Evolutionary conservation across 257 asterid species (phyloP).

Genomic region (Haberlea rhodopensis): DNA sequence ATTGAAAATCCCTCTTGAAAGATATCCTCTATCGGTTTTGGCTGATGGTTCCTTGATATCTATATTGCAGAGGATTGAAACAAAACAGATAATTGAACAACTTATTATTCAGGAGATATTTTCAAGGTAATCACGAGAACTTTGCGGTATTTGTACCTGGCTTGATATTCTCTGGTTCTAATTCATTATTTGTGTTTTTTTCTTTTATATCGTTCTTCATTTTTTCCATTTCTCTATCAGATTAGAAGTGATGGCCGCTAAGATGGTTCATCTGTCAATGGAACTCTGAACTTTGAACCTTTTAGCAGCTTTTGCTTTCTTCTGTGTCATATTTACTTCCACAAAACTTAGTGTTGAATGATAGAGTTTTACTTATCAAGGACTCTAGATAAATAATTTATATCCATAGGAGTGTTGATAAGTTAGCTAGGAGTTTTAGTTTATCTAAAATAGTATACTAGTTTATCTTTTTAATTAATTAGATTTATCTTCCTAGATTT

Average conservation of each 20-base stretch:
- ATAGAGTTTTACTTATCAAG: neutral
- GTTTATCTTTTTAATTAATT: too few species aligned
- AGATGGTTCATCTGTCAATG: constrained; percentile 1
- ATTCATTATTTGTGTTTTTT: neutral
- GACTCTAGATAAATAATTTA: too few species aligned
- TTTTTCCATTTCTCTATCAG: constrained; percentile 17
- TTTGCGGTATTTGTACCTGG: constrained; percentile 23
- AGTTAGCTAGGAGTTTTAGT: too few species aligned
- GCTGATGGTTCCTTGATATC: neutral
- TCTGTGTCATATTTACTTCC: constrained; percentile 2
- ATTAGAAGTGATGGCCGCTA: constrained; percentile 7
- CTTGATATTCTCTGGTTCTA: constrained; percentile 17
- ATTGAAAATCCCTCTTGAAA: neutral
- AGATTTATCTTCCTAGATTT: too few species aligned
- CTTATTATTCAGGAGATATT: constrained; percentile 69
- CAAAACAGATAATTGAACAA: constrained; percentile 58
- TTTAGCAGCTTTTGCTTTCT: constrained; percentile 17
- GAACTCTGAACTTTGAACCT: neutral
- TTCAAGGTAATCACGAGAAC: constrained; percentile 57
- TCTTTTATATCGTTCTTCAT: neutral
- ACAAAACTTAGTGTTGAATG: neutral
- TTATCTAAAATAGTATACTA: too few species aligned
- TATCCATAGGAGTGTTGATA: too few species aligned
- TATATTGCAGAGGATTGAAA: constrained; percentile 41
- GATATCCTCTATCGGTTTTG: neutral